Conservation (phyloP, 192 early-diverging fungal genomes). For the Linnemannia hyalina region DNA sequence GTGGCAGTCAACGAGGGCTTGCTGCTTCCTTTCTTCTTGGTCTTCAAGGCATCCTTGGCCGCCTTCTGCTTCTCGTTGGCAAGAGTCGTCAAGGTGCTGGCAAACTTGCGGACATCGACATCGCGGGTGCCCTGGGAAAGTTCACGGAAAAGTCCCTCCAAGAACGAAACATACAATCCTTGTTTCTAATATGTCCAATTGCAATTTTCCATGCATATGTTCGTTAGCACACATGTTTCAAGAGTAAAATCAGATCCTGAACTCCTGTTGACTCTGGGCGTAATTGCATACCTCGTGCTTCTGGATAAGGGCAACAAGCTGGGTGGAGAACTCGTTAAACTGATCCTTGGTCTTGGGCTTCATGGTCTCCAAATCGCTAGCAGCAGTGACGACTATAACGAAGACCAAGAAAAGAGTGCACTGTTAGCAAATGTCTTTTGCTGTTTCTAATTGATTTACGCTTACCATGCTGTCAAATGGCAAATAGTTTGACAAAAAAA, state of each 20-base stretch:
- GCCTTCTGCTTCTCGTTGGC: constrained; percentile 83
- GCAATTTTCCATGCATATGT: neutral
- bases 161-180: constrained; percentile 66
- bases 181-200: constrained; percentile 51
- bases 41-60: constrained; percentile 71
- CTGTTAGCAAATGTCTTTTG: neutral
- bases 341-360: constrained; percentile 77
- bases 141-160: constrained; percentile 77
- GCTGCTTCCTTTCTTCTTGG: constrained; percentile 73
- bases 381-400: constrained; percentile 33
- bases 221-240: neutral
- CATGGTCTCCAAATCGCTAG: constrained; percentile 56
- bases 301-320: constrained; percentile 72
- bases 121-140: constrained; percentile 63
- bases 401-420: neutral
- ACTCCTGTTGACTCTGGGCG: neutral
- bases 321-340: constrained; percentile 72
- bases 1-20: constrained; percentile 55
- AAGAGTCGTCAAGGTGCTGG: constrained; percentile 72
- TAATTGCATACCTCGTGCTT: constrained; percentile 61
- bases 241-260: neutral
- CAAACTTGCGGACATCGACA: constrained; percentile 71
- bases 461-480: neutral
- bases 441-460: constrained; percentile 1
- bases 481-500: neutral